A percentile compares a stretch with the other conserved stretches of the same genome.
These are phyloP conservation scores for Gracilaria gracilis DNA, from an alignment of 23 red algal species.

Conservation along the genomic window DNA sequence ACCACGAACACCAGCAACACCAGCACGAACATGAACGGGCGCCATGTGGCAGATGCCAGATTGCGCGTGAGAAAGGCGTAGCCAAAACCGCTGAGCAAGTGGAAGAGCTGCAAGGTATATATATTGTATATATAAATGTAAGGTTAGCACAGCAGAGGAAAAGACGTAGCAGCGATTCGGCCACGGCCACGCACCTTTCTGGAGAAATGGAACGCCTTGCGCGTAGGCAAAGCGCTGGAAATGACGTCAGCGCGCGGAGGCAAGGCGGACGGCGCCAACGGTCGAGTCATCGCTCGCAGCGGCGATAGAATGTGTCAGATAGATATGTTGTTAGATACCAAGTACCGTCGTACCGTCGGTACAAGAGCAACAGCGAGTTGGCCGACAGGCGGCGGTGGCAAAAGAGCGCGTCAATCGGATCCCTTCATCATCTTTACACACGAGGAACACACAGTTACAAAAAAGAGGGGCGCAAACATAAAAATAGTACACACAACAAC, in stretches of 20 bases:
- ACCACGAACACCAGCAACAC: constrained; percentile 2
- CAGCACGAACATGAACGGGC: constrained; percentile 15
- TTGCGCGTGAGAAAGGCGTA: constrained; percentile 38
- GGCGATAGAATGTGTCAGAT: not conserved
- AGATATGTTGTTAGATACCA: too few species aligned
- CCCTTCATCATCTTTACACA: not conserved
- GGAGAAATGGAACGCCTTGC: constrained; percentile 7
- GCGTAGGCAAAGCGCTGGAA: not conserved
- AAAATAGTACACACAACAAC: constrained; percentile 24
- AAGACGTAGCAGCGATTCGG: not conserved
- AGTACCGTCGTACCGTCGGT: too few species aligned
- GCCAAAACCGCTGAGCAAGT: constrained; percentile 52
- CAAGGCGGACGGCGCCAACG: not conserved
- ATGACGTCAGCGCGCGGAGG: not conserved
- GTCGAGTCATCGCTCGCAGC: not conserved
- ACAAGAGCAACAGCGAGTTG: too few species aligned
- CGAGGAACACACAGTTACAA: not conserved
- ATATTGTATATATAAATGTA: too few species aligned
- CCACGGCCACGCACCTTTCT: not conserved
- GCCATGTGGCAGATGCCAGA: constrained; percentile 7
- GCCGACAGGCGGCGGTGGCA: too few species aligned
- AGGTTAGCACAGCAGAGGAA: not conserved
- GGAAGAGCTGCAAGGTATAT: constrained; percentile 25
- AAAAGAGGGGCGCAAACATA: not conserved
- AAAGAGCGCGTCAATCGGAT: not conserved